phyloP scores from a whole-genome alignment of 164 flowering plant genomes.

The Nymphaea thermarum region DNA sequence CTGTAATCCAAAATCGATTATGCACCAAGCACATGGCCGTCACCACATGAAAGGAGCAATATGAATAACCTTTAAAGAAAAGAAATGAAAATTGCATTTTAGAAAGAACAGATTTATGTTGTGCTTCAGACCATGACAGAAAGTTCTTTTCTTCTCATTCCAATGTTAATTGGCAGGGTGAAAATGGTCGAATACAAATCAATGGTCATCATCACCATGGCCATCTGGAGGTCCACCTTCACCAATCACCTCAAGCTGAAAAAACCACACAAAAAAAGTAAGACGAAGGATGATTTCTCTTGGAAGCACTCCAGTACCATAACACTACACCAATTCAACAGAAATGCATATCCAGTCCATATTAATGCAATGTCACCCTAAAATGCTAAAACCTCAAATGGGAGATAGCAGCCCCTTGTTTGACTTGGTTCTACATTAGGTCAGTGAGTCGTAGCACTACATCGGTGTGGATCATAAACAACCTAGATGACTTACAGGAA shows the following conservation, averaged over 20 bases:
- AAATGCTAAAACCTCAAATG: background rate
- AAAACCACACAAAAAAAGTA: conserved; percentile 1
- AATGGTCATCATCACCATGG: conserved; percentile 26
- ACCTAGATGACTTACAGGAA: background rate
- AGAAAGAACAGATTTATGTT: background rate
- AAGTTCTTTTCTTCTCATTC: background rate
- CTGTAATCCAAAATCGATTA: background rate
- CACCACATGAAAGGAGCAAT: background rate
- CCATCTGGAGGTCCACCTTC: conserved; percentile 66
- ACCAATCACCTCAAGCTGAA: conserved; percentile 71
- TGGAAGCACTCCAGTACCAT: background rate
- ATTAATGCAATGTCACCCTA: too few species aligned
- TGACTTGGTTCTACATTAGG: too few species aligned
- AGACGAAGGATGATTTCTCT: background rate
- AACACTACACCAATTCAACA: background rate
- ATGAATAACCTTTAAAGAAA: too few species aligned
- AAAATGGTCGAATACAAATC: background rate
- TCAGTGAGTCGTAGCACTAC: background rate
- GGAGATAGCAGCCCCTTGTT: background rate
- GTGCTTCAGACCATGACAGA: background rate
- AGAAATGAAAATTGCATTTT: background rate
- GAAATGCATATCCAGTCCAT: background rate
- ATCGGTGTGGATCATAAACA: background rate
- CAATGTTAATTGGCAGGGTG: background rate
- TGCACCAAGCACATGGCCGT: background rate